These are phyloP conservation scores for Quercus mongolica DNA, from an alignment of 306 rosid genomes.

Conservation along the genomic window DNA sequence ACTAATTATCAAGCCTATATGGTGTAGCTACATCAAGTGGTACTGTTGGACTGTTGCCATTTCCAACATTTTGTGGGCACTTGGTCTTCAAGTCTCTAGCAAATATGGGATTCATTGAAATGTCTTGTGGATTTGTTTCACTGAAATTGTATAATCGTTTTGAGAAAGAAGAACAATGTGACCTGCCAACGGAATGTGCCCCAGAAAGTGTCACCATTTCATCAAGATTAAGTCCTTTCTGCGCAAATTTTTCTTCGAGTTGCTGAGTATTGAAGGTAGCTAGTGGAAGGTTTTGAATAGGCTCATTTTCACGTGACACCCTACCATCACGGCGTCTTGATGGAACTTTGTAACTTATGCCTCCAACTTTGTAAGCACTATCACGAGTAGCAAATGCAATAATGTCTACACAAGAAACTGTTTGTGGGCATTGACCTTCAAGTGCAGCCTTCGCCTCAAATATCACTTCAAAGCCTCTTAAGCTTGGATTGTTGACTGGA, in stretches of 20 bases:
- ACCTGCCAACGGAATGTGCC: not conserved
- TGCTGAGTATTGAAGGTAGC: not conserved
- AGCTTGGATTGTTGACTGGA: too few species aligned
- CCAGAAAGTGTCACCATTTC: constrained; percentile 8
- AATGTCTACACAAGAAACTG: too few species aligned
- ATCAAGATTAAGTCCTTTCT: not conserved
- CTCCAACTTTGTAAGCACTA: not conserved
- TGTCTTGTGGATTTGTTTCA: constrained; percentile 2
- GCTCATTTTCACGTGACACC: not conserved
- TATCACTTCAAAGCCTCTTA: too few species aligned
- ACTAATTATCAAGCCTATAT: not conserved
- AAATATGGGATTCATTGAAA: not conserved
- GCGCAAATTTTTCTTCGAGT: not conserved
- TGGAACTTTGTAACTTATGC: not conserved
- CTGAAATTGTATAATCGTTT: not conserved
- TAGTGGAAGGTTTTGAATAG: not conserved
- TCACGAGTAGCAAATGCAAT: too few species aligned
- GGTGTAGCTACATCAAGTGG: not conserved
- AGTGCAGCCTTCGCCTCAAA: too few species aligned
- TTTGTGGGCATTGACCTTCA: too few species aligned
- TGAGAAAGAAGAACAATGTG: constrained; percentile 14
- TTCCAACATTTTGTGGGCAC: not conserved
- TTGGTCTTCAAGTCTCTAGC: not conserved
- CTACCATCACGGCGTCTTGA: not conserved
- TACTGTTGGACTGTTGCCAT: not conserved